These are phyloP conservation scores for Zarea fungicola DNA, from an alignment of 2,329 filamentous ascomycete species.

Conservation along the genomic window DNA sequence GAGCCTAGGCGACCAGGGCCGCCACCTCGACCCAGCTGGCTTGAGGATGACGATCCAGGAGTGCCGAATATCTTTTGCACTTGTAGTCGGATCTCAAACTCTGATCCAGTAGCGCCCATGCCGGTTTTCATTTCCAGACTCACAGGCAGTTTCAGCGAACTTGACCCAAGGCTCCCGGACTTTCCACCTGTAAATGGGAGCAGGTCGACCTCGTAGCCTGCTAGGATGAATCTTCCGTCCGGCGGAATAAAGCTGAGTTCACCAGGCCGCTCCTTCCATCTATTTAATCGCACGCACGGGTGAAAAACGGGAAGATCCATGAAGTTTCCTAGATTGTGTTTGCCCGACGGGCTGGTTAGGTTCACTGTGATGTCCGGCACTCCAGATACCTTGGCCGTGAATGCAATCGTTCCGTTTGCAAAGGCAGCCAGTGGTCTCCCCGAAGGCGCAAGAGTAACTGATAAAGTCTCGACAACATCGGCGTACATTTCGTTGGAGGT, in stretches of 20 bases:
- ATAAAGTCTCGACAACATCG: conserved; percentile 85
- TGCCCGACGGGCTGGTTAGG: conserved; percentile 75
- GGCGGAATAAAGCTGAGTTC: conserved; percentile 95
- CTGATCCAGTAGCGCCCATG: conserved; percentile 67
- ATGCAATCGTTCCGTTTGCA: conserved; percentile 87
- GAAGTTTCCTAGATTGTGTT: conserved; percentile 65
- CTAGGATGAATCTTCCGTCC: conserved; percentile 88
- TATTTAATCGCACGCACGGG: conserved; percentile 84
- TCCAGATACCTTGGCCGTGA: conserved; percentile 91
- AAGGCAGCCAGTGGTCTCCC: conserved; percentile 82
- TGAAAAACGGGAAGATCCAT: conserved; percentile 93
- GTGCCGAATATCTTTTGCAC: conserved; percentile 60
- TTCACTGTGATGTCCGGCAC: conserved; percentile 84
- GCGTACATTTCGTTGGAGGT: conserved; percentile 97
- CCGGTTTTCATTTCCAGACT: conserved; percentile 76
- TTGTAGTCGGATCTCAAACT: conserved; percentile 82
- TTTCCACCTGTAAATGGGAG: conserved; percentile 63
- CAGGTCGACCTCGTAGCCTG: conserved; percentile 90
- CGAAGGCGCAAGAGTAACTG: conserved; percentile 84
- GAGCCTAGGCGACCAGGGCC: conserved; percentile 36
- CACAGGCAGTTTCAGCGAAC: conserved; percentile 74
- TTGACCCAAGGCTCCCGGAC: conserved; percentile 48
- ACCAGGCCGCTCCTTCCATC: conserved; percentile 83
- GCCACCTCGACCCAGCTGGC: conserved; percentile 35
- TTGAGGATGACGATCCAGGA: conserved; percentile 29